Base-by-base conservation (phyloP, 1,284 basidiomycete species). In the Sporisorium iseilematis-ciliati region DNA sequence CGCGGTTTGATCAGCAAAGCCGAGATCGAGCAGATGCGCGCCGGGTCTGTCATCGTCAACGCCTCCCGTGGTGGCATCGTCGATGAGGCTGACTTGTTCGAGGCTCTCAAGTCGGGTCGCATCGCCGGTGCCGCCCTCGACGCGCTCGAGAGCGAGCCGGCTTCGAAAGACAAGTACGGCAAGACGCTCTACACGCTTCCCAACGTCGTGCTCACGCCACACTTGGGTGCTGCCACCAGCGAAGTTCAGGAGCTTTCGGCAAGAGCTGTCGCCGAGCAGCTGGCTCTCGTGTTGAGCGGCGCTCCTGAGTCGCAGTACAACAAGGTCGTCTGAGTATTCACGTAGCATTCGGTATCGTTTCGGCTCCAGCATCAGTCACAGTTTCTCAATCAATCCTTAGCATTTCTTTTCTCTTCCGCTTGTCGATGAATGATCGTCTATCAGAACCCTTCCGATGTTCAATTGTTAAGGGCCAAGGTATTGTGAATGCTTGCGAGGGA, bases 271-370 rank as follows among this genome's bases (percentile, higher is more conserved):
- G 51, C 51, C 20, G 51, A 53, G 25, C 51, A 53, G 38, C 21
- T 53, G 38, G 51, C 51, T 53, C 51, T 53, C 25, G 51, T 53
- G 33, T 38, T 53, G 14, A 41, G 38, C 21, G 51, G 51, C 2
- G 51, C 51, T 4, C 35, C 35, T 2, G 51, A 53, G 16, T 25
- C 51, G 8, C 35, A 53, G 38, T 53, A 25, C 51, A 53, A 26
- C 23, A 41, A 23, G 10, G 38, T 53, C 8, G 51, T 26, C 25
- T 53, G 23, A 42, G 51, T 20, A 40, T 23, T 42, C 6, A 42
- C 41, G n/a, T n/a, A n/a, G 33, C 33, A 35, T 35, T n/a, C n/a
- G n/a, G n/a, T n/a, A n/a, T n/a, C n/a, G n/a, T n/a, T n/a, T n/a
- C n/a, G n/a, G n/a, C n/a, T n/a, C n/a, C 33, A 35, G 7, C 41